Base-by-base conservation (phyloP, 164 flowering plant species). In the Umbilicus rupestris region DNA sequence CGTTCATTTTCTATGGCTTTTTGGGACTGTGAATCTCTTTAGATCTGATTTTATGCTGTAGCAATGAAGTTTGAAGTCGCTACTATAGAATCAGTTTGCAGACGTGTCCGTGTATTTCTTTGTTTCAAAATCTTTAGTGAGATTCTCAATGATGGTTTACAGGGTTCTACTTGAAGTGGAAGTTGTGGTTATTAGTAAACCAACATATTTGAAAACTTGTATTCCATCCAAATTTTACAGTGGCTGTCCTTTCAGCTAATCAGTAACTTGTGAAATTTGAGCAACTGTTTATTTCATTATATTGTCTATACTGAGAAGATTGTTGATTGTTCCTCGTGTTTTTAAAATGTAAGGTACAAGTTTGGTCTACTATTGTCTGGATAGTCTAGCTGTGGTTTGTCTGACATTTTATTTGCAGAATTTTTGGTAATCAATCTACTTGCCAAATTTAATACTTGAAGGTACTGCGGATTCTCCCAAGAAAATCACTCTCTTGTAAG, bases 401-500 rank as follows among this genome's bases (percentile, higher is more conserved):
- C 12, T 33, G 28, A 35, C 20, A 60, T 30, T 16, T 35, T 35
- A 17, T 5, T 29, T 10, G 15, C 45, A 10, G 3, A 41, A 17
- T 17, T 46, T 14, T 17, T 66, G 62, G 30, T 33, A 66, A 17
- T 45, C 14, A 35, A 19, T 11, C 10, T 24, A 42, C 39, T 39
- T 65, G 29, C 3, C 28, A 37, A 44, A 50, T 22, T 55, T 26
- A 55, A 22, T 64, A 31, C 33, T 44, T 75, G 77, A 68, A 92
- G 96, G 82, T 78, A 66, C 74, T 77, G 70, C 73, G 60, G 52
- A 49, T 70, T 67, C 75, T 94, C 65, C 97, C 99, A 15, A 63
- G 39, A 37, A 84, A 80, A 71, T 88, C 99, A 24, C 79, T 94
- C 39, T 79, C 86, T 73, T 76, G 74, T 73, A 84, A 84, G 76